These are phyloP conservation scores for Trichoderma erinaceum DNA, from an alignment of 495 filamentous ascomycete genomes.

Conservation along the genomic window DNA sequence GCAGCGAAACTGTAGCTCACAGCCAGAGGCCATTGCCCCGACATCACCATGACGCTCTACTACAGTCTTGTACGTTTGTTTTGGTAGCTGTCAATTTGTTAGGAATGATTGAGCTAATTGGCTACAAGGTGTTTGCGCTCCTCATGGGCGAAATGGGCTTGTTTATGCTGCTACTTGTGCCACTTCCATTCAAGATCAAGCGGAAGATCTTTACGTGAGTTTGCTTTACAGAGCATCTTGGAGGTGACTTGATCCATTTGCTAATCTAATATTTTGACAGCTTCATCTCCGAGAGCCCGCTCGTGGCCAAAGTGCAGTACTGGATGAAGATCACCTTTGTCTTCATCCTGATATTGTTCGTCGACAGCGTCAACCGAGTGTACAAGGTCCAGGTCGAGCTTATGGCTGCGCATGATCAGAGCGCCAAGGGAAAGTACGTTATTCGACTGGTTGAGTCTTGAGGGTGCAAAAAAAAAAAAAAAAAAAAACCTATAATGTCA, in stretches of 20 bases:
- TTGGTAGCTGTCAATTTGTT: neutral
- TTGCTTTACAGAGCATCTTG: neutral
- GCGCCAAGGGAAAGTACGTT: slow-evolving; percentile 15
- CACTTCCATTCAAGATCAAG: slow-evolving; percentile 79
- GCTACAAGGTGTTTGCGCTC: slow-evolving; percentile 78
- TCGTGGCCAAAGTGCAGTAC: slow-evolving; percentile 48
- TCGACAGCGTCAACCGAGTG: slow-evolving; percentile 97
- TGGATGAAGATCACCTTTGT: slow-evolving; percentile 85
- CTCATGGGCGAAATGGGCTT: slow-evolving; percentile 89
- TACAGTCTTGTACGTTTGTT: slow-evolving; percentile 78
- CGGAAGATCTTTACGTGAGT: slow-evolving; percentile 83
- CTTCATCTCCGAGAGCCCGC: slow-evolving; percentile 77
- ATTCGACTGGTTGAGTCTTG: neutral
- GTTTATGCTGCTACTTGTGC: slow-evolving; percentile 87
- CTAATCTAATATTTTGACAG: slow-evolving; percentile 20
- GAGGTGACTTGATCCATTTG: neutral
- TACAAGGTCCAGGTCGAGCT: slow-evolving; percentile 93
- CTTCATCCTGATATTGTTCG: slow-evolving; percentile 95
- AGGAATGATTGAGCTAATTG: neutral
- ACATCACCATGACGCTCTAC: slow-evolving; percentile 82
- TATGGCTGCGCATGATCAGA: slow-evolving; percentile 47
- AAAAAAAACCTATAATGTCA: neutral
- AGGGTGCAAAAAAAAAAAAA: neutral
- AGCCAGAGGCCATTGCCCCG: slow-evolving; percentile 1
- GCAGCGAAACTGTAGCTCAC: neutral